Conservation (phyloP, 148 eudicot species). For the Rhododendron griersonianum region DNA sequence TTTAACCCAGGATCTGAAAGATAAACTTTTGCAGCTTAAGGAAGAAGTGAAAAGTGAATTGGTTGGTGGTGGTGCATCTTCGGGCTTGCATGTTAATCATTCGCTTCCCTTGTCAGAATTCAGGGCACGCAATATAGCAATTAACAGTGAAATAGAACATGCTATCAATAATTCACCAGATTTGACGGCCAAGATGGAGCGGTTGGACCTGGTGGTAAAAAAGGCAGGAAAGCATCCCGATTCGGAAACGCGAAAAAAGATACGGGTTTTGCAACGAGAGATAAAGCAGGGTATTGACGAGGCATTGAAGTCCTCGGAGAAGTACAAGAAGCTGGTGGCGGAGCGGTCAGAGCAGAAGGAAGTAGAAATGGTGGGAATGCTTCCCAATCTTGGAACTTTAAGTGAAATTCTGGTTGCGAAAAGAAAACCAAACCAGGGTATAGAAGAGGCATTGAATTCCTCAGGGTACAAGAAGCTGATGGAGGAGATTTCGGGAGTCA, state of each 20-base stretch:
- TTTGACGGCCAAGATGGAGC: conserved; percentile 57
- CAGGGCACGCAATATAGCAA: conserved; percentile 46
- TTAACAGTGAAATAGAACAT: conserved; percentile 46
- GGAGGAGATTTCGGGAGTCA: conserved; percentile 42
- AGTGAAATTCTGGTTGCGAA: conserved; percentile 43
- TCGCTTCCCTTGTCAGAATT: conserved; percentile 8
- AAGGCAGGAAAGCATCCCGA: conserved; percentile 49
- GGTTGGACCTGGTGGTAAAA: conserved; percentile 43
- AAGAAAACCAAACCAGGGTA: conserved; percentile 47
- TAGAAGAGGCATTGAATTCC: conserved; percentile 44
- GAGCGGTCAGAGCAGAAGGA: conserved; percentile 46
- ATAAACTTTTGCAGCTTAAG: conserved; percentile 42
- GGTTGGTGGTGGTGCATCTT: conserved; percentile 38
- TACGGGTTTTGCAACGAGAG: conserved; percentile 41
- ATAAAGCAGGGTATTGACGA: conserved; percentile 52
- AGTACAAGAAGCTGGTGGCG: conserved; percentile 40
- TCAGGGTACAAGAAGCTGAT: conserved; percentile 45
- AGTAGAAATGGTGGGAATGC: conserved; percentile 34
- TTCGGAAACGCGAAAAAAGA: conserved; percentile 41
- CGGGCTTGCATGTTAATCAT: conserved; percentile 40
- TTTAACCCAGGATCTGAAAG: conserved; percentile 41
- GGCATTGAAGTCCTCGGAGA: conserved; percentile 44
- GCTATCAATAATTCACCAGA: conserved; percentile 50
- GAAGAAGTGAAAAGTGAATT: conserved; percentile 47
- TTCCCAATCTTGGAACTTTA: conserved; percentile 42